Evolutionary conservation across 192 early-diverging fungal genomes (phyloP).

Genomic region (Coemansia sp.): DNA sequence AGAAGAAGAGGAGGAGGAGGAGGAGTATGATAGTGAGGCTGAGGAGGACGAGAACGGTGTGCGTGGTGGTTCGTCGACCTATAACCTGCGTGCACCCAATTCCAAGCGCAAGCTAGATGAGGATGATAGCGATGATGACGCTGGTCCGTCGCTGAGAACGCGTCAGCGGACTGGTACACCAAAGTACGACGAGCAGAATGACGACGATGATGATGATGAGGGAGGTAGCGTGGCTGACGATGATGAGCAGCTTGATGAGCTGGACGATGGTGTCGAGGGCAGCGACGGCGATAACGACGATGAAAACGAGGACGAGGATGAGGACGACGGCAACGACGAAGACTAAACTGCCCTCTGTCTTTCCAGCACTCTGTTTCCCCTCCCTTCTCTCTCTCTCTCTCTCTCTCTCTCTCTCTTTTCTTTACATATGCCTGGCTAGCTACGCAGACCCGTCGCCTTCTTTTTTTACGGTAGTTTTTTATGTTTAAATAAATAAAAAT

Average conservation of each 20-base stretch:
- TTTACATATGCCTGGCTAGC: too few species aligned
- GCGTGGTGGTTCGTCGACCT: constrained; percentile 33
- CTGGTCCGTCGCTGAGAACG: constrained; percentile 26
- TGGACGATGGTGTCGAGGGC: constrained; percentile 3
- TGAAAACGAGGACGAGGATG: neutral
- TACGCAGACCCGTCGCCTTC: too few species aligned
- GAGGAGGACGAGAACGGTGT: constrained; percentile 12
- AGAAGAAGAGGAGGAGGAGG: constrained; percentile 22
- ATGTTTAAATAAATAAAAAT: too few species aligned
- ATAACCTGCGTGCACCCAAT: constrained; percentile 33
- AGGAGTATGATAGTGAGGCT: constrained; percentile 19
- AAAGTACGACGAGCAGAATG: neutral
- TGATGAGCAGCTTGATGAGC: neutral
- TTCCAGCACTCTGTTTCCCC: too few species aligned
- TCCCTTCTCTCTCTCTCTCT: too few species aligned
- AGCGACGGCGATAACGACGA: neutral
- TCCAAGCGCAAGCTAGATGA: constrained; percentile 29
- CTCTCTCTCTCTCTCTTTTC: too few species aligned
- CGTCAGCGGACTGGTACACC: constrained; percentile 18
- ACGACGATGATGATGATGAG: neutral
- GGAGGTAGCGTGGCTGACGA: too few species aligned
- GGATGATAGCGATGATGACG: constrained; percentile 15
- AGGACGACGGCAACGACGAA: neutral
- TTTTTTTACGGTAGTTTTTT: too few species aligned
- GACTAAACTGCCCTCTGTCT: too few species aligned